These are phyloP conservation scores for Yarrowia phangngaensis DNA, from an alignment of 805 yeast species.

Conservation along the genomic window DNA sequence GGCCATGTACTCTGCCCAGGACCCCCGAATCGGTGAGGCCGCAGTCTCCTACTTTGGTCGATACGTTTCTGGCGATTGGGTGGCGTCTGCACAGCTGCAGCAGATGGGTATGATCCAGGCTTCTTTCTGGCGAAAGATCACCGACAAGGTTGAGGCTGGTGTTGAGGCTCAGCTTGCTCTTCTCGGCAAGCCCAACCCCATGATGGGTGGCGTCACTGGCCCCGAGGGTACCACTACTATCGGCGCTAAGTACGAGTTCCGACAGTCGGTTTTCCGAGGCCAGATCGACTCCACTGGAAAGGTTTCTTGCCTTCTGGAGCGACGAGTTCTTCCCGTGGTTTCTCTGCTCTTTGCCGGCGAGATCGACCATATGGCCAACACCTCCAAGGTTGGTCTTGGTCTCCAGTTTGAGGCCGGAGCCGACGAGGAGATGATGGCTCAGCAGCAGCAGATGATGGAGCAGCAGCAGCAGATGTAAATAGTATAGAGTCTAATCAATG, in stretches of 20 bases:
- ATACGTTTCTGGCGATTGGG: constrained; percentile 84
- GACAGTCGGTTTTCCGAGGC: constrained; percentile 93
- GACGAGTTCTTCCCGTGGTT: constrained; percentile 87
- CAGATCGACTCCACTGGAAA: constrained; percentile 88
- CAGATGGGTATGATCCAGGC: constrained; percentile 88
- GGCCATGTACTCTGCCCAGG: constrained; percentile 68
- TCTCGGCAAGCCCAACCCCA: constrained; percentile 38
- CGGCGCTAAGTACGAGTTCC: constrained; percentile 97
- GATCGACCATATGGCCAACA: constrained; percentile 76
- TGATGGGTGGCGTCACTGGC: constrained; percentile 77
- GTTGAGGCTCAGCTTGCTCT: constrained; percentile 37
- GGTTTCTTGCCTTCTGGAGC: constrained; percentile 86
- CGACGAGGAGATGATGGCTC: constrained; percentile 73
- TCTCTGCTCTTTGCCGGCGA: constrained; percentile 87
- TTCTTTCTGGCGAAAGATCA: constrained; percentile 90
- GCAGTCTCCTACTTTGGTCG: constrained; percentile 87
- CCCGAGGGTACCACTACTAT: constrained; percentile 88
- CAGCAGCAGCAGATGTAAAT: constrained; percentile 32
- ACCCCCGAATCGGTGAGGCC: constrained; percentile 71
- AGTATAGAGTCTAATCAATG: not conserved
- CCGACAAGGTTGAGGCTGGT: constrained; percentile 75
- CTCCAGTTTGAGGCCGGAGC: constrained; percentile 93
- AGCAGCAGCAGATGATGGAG: constrained; percentile 34
- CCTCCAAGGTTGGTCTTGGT: constrained; percentile 87
- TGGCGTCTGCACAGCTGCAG: constrained; percentile 87